phyloP scores from a whole-genome alignment of 371 early-diverging fungal species.

The Apophysomyces variabilis region DNA sequence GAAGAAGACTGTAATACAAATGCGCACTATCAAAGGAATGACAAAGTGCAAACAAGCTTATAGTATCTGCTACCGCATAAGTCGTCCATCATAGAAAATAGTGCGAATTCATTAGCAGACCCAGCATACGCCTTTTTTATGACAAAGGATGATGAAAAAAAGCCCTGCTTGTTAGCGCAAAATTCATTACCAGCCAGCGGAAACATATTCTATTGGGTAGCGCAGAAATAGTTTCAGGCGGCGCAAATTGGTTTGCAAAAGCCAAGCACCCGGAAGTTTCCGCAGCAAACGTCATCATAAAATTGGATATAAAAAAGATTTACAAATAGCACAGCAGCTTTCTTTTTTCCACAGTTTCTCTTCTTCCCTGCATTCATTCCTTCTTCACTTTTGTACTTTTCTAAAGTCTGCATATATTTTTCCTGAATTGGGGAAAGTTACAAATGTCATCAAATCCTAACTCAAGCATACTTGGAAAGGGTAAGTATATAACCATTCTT shows the following conservation, averaged over 20 bases:
- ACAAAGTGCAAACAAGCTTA: too few relatives aligned
- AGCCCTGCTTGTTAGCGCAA: not conserved
- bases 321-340: not conserved
- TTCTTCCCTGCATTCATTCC: not conserved
- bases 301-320: not conserved
- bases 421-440: constrained; percentile 1
- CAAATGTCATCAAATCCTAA: constrained; percentile 9
- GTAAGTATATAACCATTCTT: not conserved
- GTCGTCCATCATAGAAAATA: too few relatives aligned
- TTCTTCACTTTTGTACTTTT: not conserved
- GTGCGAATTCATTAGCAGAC: too few relatives aligned
- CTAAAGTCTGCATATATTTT: constrained; percentile 1
- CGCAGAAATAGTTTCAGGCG: too few relatives aligned
- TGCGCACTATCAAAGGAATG: too few relatives aligned
- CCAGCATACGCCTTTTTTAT: too few relatives aligned
- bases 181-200: not conserved
- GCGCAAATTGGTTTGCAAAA: too few relatives aligned
- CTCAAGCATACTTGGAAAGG: not conserved
- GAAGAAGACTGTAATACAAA: not conserved
- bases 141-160: not conserved
- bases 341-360: not conserved
- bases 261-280: too few relatives aligned
- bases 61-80: too few relatives aligned
- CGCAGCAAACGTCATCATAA: not conserved
- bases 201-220: too few relatives aligned